Evolutionary conservation across 768 basidiomycete genomes (phyloP).

Genomic region (Multifurca ochricompacta): DNA sequence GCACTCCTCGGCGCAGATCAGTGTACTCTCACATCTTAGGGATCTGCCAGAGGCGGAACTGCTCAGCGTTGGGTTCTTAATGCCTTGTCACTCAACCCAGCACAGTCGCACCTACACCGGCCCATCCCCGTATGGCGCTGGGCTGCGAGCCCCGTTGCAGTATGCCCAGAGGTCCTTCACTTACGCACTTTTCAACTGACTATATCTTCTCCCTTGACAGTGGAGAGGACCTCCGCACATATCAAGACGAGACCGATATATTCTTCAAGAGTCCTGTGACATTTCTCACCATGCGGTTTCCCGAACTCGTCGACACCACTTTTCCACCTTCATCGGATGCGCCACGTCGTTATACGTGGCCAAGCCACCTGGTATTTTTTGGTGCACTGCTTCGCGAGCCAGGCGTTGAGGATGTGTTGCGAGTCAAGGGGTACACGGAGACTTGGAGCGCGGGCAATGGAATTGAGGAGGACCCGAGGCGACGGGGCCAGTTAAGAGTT

Average conservation of each 20-base stretch:
- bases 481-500: conserved; percentile 62
- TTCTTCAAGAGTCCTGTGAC: conserved; percentile 67
- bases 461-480: conserved; percentile 67
- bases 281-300: conserved; percentile 67
- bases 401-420: conserved; percentile 41
- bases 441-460: conserved; percentile 56
- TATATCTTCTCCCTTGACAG: conserved; percentile 25
- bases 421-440: conserved; percentile 52
- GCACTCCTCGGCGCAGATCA: conserved; percentile 76
- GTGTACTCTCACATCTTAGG: conserved; percentile 63
- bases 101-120: conserved; percentile 80
- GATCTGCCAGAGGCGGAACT: conserved; percentile 43
- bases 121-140: conserved; percentile 72
- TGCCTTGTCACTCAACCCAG: conserved; percentile 98
- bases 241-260: conserved; percentile 72
- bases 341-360: conserved; percentile 68
- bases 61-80: conserved; percentile 63
- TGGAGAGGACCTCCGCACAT: conserved; percentile 44
- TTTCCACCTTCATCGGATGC: conserved; percentile 52
- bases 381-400: conserved; percentile 58
- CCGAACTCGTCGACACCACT: conserved; percentile 44
- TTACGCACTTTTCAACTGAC: background rate
- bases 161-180: conserved; percentile 28
- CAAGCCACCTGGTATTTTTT: conserved; percentile 75
- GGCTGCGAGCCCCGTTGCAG: conserved; percentile 92